Conservation (phyloP, 2,329 filamentous ascomycete species). For the Fusarium succisae region DNA sequence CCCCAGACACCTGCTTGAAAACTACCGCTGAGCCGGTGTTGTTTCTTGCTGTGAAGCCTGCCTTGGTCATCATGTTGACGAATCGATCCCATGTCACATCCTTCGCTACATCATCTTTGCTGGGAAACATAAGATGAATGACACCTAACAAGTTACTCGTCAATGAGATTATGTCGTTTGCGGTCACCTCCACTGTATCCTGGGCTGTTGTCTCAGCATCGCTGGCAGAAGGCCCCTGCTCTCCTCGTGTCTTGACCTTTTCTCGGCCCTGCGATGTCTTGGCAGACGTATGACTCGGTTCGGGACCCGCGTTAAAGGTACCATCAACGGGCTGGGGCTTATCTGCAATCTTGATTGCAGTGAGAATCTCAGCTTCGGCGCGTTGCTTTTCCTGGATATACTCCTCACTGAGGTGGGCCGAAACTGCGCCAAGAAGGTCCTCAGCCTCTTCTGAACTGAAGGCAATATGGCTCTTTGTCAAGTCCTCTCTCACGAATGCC, state of each 20-base stretch:
- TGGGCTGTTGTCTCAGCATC: not conserved
- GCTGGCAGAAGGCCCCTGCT: not conserved
- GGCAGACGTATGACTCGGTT: accelerated
- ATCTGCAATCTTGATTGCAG: accelerated
- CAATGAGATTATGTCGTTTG: too few species aligned
- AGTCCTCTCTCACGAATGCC: accelerated
- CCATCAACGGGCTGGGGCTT: accelerated
- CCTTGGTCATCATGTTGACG: accelerated
- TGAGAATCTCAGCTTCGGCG: accelerated
- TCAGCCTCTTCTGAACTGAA: not conserved
- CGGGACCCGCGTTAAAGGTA: accelerated
- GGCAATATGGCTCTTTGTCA: too few species aligned
- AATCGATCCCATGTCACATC: not conserved
- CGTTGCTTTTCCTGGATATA: not conserved
- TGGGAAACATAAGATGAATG: not conserved
- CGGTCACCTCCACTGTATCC: not conserved
- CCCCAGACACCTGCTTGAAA: not conserved
- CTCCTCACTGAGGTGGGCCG: not conserved
- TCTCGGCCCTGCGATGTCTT: not conserved
- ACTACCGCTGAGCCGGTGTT: not conserved
- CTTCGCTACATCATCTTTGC: accelerated
- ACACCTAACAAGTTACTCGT: accelerated
- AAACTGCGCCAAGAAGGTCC: accelerated
- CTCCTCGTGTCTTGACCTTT: not conserved
- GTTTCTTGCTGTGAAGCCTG: not conserved